These are phyloP conservation scores for Parastagonospora nodorum DNA, from an alignment of 2,329 filamentous ascomycete species.

Conservation along the genomic window DNA sequence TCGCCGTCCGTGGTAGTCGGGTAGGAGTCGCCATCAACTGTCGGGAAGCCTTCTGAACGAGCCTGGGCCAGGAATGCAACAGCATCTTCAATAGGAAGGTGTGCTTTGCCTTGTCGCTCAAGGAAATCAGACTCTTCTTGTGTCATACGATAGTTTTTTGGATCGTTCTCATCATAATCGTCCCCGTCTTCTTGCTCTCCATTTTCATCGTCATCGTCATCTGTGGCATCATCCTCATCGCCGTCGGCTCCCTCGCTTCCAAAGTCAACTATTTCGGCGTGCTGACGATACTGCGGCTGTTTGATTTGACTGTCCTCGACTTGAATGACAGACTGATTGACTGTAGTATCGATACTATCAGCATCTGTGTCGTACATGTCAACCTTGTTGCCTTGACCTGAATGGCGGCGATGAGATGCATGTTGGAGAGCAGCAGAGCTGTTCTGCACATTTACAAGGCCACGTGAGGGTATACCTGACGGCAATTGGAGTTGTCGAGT, in stretches of 20 bases:
- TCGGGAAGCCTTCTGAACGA: conserved; percentile 4
- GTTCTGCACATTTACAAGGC: conserved; percentile 14
- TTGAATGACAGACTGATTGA: conserved; percentile 26
- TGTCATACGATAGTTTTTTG: too few species aligned
- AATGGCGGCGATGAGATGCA: conserved; percentile 14
- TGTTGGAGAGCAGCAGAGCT: conserved; percentile 17
- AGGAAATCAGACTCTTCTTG: conserved; percentile 5
- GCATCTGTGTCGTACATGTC: conserved; percentile 46
- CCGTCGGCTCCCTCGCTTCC: conserved; percentile 10
- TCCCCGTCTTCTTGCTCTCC: neutral
- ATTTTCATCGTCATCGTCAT: conserved; percentile 1
- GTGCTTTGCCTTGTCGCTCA: neutral
- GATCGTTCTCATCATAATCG: neutral
- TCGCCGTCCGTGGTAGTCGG: conserved; percentile 45
- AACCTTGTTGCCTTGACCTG: conserved; percentile 15
- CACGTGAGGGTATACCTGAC: conserved; percentile 8
- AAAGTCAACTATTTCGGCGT: conserved; percentile 9
- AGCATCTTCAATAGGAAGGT: conserved; percentile 6
- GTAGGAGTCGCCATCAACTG: conserved; percentile 42
- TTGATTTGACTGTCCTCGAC: conserved; percentile 20
- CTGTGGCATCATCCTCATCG: conserved; percentile 14
- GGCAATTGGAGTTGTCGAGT: conserved; percentile 10
- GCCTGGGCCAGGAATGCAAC: conserved; percentile 4
- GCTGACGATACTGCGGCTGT: conserved; percentile 9
- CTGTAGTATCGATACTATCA: conserved; percentile 44